Evolutionary conservation across 306 rosid genomes (phyloP).

Genomic region (Begonia fuchsioides): DNA sequence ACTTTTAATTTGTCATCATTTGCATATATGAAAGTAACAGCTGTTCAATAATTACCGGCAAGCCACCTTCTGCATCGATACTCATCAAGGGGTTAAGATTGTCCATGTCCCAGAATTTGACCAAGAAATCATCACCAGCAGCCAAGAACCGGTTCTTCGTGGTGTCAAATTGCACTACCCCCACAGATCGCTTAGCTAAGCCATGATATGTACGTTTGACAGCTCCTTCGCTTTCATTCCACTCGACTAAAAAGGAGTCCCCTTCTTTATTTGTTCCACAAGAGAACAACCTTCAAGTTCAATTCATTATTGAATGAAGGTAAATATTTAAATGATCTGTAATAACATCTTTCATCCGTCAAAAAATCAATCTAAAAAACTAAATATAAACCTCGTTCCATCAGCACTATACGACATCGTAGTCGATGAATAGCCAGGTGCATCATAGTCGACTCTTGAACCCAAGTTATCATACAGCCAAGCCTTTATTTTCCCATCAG

Average conservation of each 20-base stretch:
- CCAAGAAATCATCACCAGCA: conserved; percentile 68
- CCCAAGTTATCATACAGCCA: conserved; percentile 97
- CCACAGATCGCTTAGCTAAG: conserved; percentile 73
- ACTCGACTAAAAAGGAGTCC: conserved; percentile 87
- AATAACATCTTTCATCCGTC: not conserved
- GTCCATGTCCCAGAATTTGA: conserved; percentile 99
- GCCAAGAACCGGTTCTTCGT: conserved; percentile 92
- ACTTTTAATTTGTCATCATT: conserved; percentile 3
- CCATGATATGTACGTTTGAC: conserved; percentile 84
- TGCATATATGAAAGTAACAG: not conserved
- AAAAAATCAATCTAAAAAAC: conserved; percentile 5
- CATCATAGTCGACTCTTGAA: conserved; percentile 97
- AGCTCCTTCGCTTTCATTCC: conserved; percentile 99
- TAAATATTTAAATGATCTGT: too few relatives aligned
- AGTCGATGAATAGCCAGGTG: conserved; percentile 93
- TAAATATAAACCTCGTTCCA: conserved; percentile 61
- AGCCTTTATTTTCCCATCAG: conserved; percentile 99
- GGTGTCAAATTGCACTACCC: conserved; percentile 94
- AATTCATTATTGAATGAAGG: not conserved
- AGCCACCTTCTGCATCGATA: conserved; percentile 73
- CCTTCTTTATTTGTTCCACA: conserved; percentile 99
- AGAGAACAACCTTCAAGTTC: conserved; percentile 62
- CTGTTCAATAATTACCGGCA: conserved; percentile 43
- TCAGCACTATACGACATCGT: conserved; percentile 92
- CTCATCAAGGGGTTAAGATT: conserved; percentile 38